phyloP scores from a whole-genome alignment of 306 rosid genomes.

The Dalbergia cultrata region DNA sequence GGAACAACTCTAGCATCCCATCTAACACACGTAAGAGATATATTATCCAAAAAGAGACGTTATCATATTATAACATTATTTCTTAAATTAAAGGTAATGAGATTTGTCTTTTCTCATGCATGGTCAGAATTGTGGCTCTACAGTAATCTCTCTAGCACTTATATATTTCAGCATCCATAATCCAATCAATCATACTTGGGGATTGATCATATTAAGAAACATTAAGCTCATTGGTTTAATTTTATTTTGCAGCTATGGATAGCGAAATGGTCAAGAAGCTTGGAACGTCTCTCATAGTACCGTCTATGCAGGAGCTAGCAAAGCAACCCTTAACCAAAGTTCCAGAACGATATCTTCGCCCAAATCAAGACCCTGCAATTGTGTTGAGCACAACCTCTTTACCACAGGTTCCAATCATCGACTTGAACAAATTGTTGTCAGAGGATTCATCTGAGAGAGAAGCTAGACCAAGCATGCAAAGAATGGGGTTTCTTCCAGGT shows the following conservation, averaged over 20 bases:
- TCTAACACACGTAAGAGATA: no score
- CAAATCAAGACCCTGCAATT: neutral
- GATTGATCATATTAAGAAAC: neutral
- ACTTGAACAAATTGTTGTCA: neutral
- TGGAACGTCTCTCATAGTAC: slow-evolving; percentile 25
- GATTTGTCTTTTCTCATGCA: no score
- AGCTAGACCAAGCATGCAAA: slow-evolving; percentile 6
- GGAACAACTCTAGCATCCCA: no score
- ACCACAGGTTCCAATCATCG: neutral
- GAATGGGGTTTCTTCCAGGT: slow-evolving; percentile 25
- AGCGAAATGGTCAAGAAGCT: neutral
- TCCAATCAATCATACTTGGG: neutral
- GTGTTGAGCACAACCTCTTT: neutral
- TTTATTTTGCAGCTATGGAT: slow-evolving; percentile 21
- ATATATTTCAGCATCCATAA: neutral
- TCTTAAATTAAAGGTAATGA: no score
- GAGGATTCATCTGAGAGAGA: neutral
- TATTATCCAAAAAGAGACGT: no score
- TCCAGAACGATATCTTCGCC: slow-evolving; percentile 13
- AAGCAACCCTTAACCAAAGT: neutral
- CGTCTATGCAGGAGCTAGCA: slow-evolving; percentile 23
- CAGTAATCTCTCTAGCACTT: neutral
- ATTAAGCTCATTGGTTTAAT: neutral
- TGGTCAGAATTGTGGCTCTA: no score
- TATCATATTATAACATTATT: no score